Conservation (phyloP, 2,329 filamentous ascomycete species). For the Fusarium subtropicale region DNA sequence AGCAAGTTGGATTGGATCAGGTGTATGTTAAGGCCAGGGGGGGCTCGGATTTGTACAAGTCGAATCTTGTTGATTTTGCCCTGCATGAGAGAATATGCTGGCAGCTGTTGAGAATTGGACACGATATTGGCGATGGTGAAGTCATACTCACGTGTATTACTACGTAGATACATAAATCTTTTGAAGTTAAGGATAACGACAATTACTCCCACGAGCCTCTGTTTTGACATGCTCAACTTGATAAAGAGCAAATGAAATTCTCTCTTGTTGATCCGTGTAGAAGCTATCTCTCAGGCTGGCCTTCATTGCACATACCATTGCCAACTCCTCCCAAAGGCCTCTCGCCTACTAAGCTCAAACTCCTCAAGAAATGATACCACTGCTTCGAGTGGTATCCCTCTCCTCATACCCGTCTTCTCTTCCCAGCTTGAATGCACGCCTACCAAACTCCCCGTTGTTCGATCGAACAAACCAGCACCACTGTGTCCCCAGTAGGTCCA, state of each 20-base stretch:
- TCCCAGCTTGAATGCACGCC: conserved; percentile 68
- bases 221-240: too few species aligned
- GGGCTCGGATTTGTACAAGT: conserved; percentile 11
- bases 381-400: conserved; percentile 60
- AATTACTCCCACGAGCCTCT: not conserved
- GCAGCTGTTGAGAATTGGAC: conserved; percentile 21
- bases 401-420: conserved; percentile 62
- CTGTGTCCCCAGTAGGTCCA: conserved; percentile 70
- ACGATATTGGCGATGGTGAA: conserved; percentile 24
- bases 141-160: conserved; percentile 25
- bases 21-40: conserved; percentile 12
- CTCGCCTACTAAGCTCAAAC: conserved; percentile 26
- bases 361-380: conserved; percentile 54
- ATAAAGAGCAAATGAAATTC: not conserved
- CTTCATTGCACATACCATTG: conserved; percentile 30
- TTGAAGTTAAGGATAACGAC: conserved; percentile 19
- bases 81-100: conserved; percentile 12
- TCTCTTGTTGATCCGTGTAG: not conserved
- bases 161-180: conserved; percentile 27
- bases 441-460: conserved; percentile 54
- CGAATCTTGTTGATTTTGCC: conserved; percentile 19
- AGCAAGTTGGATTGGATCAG: conserved; percentile 11
- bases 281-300: not conserved
- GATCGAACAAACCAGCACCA: conserved; percentile 61
- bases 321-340: conserved; percentile 17